Evolutionary conservation across 1,139 yeast genomes (phyloP).

Genomic region (Yamadazyma atmosphaerica): DNA sequence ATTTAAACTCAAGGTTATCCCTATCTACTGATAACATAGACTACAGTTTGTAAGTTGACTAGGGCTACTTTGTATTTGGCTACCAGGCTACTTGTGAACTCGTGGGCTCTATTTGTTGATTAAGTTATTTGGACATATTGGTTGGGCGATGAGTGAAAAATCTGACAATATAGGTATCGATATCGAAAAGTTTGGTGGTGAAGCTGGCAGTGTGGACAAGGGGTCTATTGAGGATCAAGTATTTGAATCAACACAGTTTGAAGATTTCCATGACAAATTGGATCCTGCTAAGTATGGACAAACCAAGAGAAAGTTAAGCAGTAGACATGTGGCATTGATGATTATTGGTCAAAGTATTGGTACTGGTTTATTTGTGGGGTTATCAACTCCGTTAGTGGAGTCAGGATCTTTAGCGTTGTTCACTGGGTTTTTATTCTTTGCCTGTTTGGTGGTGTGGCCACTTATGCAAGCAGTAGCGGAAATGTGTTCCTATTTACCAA

Average conservation of each 20-base stretch:
- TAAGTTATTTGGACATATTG: not conserved
- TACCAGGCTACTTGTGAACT: too few species aligned
- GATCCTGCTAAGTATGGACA: conserved; percentile 35
- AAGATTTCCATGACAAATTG: conserved; percentile 33
- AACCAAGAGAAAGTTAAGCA: conserved; percentile 38
- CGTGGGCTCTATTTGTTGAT: not conserved
- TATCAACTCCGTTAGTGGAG: conserved; percentile 32
- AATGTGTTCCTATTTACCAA: conserved; percentile 41
- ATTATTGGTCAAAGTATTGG: conserved; percentile 55
- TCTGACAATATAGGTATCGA: conserved; percentile 20
- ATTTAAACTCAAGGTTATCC: too few species aligned
- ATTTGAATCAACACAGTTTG: conserved; percentile 19
- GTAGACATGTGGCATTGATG: conserved; percentile 50
- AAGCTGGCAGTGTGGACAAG: not conserved
- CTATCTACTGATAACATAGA: too few species aligned
- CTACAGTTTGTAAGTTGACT: too few species aligned
- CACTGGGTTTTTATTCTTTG: conserved; percentile 35
- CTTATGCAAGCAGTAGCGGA: conserved; percentile 43
- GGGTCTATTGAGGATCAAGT: conserved; percentile 14
- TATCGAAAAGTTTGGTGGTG: conserved; percentile 20
- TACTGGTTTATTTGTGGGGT: conserved; percentile 46
- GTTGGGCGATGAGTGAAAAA: conserved; percentile 6
- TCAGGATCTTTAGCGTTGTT: conserved; percentile 41
- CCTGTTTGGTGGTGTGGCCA: conserved; percentile 38
- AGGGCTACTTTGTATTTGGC: too few species aligned